A percentile compares a stretch with the other conserved stretches of the same genome.
phyloP scores from a whole-genome alignment of 495 filamentous ascomycete genomes.

The Aspergillus hancockii region DNA sequence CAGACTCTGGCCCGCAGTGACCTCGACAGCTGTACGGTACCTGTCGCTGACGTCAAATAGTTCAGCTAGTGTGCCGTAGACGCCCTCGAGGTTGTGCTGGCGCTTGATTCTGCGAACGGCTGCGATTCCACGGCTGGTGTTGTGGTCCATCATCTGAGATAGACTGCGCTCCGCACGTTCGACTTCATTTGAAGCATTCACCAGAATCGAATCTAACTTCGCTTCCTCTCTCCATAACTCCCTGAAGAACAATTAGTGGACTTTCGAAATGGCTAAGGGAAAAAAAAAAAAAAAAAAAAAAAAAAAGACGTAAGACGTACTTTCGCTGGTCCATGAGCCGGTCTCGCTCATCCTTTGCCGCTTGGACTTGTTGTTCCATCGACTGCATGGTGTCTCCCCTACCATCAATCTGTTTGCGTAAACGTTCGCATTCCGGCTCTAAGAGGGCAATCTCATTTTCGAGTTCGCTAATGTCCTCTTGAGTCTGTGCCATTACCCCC shows the following conservation, averaged over 20 bases:
- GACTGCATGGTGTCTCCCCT: conserved; percentile 71
- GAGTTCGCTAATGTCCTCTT: conserved; percentile 79
- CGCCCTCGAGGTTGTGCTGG: conserved; percentile 76
- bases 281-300: neutral
- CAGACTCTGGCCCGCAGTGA: conserved; percentile 86
- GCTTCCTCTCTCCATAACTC: conserved; percentile 89
- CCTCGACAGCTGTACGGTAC: conserved; percentile 88
- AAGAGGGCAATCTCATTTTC: conserved; percentile 68
- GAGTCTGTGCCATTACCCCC: conserved; percentile 75
- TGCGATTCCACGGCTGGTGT: conserved; percentile 79
- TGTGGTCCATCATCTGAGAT: conserved; percentile 84
- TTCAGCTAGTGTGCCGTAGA: conserved; percentile 90
- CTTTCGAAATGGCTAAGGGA: neutral
- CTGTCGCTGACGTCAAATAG: conserved; percentile 81
- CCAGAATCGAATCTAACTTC: conserved; percentile 75
- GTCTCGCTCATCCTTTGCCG: conserved; percentile 79
- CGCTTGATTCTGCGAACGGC: conserved; percentile 78
- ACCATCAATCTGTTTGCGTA: conserved; percentile 75
- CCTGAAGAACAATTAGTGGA: conserved; percentile 30
- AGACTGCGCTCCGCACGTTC: conserved; percentile 74
- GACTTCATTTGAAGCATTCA: conserved; percentile 70
- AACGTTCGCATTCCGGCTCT: conserved; percentile 68
- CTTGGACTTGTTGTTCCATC: conserved; percentile 69
- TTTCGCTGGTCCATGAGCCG: conserved; percentile 85
- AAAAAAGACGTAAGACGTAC: conserved; percentile 31